Conservation (phyloP, 1,284 basidiomycete genomes). For the Rhodotorula sp. region DNA sequence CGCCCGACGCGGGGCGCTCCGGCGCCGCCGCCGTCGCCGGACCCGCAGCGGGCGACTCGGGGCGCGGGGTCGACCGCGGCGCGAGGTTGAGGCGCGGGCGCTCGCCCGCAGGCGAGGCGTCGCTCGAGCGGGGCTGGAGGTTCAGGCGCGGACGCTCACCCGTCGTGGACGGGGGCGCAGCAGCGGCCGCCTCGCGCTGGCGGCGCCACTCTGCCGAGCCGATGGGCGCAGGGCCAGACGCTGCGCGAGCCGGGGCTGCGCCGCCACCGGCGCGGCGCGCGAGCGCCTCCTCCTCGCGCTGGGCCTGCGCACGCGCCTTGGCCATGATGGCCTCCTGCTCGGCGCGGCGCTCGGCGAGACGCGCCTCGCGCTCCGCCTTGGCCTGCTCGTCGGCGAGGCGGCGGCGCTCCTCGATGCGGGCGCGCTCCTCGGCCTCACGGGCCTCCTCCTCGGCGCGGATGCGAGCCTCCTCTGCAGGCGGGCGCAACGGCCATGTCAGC, state of each 20-base stretch:
- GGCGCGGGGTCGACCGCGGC: slow-evolving; percentile 13
- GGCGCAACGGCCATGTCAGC: no score
- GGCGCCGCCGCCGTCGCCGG: not conserved
- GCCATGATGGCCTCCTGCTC: slow-evolving; percentile 62
- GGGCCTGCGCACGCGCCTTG: slow-evolving; percentile 56
- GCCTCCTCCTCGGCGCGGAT: slow-evolving; percentile 44
- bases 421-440: slow-evolving; percentile 64
- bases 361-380: slow-evolving; percentile 60
- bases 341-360: slow-evolving; percentile 58
- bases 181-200: slow-evolving; percentile 13
- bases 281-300: slow-evolving; percentile 75
- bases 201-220: slow-evolving; percentile 40
- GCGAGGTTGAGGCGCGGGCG: slow-evolving; percentile 36
- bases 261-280: slow-evolving; percentile 22
- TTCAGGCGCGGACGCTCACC: slow-evolving; percentile 37
- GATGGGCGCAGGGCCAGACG: slow-evolving; percentile 15
- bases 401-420: slow-evolving; percentile 59
- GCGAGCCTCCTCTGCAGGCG: slow-evolving; percentile 22
- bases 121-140: slow-evolving; percentile 28
- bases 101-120: slow-evolving; percentile 22
- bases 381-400: slow-evolving; percentile 58
- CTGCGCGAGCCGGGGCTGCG: not conserved
- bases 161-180: slow-evolving; percentile 10
- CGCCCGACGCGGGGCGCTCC: slow-evolving; percentile 16
- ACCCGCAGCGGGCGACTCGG: slow-evolving; percentile 10